Conservation (phyloP, 2,329 filamentous ascomycete genomes). For the Aspergillus tubingensis region DNA sequence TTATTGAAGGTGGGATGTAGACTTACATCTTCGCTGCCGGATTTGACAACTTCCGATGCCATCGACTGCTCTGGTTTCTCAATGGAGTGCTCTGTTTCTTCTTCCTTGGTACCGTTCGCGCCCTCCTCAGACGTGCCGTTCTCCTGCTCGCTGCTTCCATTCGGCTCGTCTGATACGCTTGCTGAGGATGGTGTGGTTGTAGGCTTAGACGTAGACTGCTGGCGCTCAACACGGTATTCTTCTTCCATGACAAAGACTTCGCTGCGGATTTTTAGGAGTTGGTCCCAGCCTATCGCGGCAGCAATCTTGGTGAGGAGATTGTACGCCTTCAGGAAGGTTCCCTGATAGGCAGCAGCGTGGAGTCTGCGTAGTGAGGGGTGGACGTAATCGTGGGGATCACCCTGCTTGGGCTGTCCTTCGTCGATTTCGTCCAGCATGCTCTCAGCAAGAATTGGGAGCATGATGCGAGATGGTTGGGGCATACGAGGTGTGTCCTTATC, state of each 20-base stretch:
- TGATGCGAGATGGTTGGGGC: slow-evolving; percentile 86
- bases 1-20: neutral
- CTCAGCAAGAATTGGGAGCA: slow-evolving; percentile 82
- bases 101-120: slow-evolving; percentile 20
- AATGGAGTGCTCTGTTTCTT: slow-evolving; percentile 49
- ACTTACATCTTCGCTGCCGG: slow-evolving; percentile 69
- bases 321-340: slow-evolving; percentile 95
- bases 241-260: slow-evolving; percentile 99
- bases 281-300: slow-evolving; percentile 95
- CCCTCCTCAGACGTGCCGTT: slow-evolving; percentile 25
- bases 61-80: slow-evolving; percentile 81
- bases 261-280: slow-evolving; percentile 89
- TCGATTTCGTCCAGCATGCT: slow-evolving; percentile 95
- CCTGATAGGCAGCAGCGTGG: slow-evolving; percentile 85
- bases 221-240: slow-evolving; percentile 81
- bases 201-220: slow-evolving; percentile 33
- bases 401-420: slow-evolving; percentile 72
- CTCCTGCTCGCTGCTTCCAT: slow-evolving; percentile 37
- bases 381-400: slow-evolving; percentile 78
- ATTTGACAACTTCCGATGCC: slow-evolving; percentile 74
- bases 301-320: slow-evolving; percentile 93
- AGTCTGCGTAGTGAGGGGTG: slow-evolving; percentile 84
- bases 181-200: slow-evolving; percentile 12
- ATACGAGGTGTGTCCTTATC: slow-evolving; percentile 95
- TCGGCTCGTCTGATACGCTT: slow-evolving; percentile 40